Percentiles rank a stretch among this genome's conserved stretches.
Conservation (phyloP, 257 asterid species). For the Solanum bukasovii region DNA sequence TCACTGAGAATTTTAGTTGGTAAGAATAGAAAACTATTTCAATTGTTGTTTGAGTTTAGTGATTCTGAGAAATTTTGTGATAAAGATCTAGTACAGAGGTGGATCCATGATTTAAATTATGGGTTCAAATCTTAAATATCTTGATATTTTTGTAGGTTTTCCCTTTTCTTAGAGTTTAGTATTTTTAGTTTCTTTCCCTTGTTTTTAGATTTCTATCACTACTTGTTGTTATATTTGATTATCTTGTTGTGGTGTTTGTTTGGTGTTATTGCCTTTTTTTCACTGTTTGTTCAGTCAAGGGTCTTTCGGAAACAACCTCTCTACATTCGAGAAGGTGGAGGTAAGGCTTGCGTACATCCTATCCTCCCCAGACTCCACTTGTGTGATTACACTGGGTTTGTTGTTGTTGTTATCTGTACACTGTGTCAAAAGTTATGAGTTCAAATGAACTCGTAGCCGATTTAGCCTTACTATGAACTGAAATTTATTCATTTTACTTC, state of each 20-base stretch:
- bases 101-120: not conserved
- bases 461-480: not conserved
- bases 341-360: not conserved
- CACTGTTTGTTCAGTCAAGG: not conserved
- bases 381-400: not conserved
- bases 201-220: not conserved
- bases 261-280: not conserved
- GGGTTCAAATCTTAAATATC: too few relatives aligned
- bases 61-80: not conserved
- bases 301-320: not conserved
- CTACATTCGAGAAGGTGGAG: not conserved
- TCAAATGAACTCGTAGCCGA: not conserved
- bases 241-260: not conserved
- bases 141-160: too few relatives aligned
- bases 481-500: not conserved
- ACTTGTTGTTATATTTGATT: not conserved
- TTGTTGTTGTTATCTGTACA: not conserved
- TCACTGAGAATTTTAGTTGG: not conserved
- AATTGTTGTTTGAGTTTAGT: not conserved
- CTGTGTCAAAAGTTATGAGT: not conserved
- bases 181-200: not conserved
- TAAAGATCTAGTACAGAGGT: not conserved
- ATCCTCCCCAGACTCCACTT: not conserved
- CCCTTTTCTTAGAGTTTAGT: too few relatives aligned
- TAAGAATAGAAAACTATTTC: not conserved